Base-by-base conservation (phyloP, 441 rosid species). In the California macrophylla region DNA sequence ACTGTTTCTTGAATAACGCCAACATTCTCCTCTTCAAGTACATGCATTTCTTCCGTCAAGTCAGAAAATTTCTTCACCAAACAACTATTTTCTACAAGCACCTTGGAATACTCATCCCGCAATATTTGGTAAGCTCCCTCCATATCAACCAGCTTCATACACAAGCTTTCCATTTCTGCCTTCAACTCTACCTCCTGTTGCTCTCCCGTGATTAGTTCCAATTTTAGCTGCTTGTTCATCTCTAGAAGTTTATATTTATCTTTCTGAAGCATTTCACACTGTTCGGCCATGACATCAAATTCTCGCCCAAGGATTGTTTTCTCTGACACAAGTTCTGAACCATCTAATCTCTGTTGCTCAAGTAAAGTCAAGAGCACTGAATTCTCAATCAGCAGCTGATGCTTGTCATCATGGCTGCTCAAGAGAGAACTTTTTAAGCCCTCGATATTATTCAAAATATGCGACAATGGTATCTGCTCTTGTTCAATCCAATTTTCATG, bases 1-100 rank as follows among this genome's bases (percentile, higher is more conserved):
- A 86, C 65, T 60, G 81, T 86, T 75, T 95, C 93, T 69, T 75
- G 78, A 71, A 89, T 72, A 75, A 81, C 54, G 61, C 71, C 78
- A 56, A 61, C 47, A 70, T 85, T 89, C 78, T 95, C 95, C 77
- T 86, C 91, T 75, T 84, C 87, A 70, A 83, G 87, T 47, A 73
- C 25, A 38, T 25, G 23, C 79, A 82, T 83, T 70, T 87, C 82
- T 75, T 78, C 83, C 79, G 81, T 81, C 71, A 86, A 73, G 64
- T 79, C 77, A 68, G 80, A 71, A 72, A 85, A 70, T 68, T 84
- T 83, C 80, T 78, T 38, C 54, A 77, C 77, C 86, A 90, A 71
- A 68, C 29, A 30, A 75, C 76, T 70, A 75, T 86, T 88, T 71
- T 87, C 90, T 20, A 74, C 79, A 62, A 76, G 79, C 66, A 69